Evolutionary conservation across 352 stramenopile genomes (phyloP).

Genomic region (Pythium brassicae): DNA sequence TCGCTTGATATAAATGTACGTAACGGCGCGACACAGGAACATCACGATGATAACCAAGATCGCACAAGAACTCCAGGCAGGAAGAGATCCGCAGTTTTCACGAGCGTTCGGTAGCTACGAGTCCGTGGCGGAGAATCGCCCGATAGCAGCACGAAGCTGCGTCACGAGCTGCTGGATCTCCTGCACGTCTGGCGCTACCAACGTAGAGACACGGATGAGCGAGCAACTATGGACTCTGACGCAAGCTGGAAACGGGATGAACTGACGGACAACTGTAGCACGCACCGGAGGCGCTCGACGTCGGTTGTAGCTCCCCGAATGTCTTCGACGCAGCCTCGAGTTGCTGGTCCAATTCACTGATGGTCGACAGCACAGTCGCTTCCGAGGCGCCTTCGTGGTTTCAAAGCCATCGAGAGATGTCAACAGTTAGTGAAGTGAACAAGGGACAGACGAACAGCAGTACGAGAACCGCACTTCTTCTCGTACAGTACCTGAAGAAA

Average conservation of each 20-base stretch:
- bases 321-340: constrained; percentile 16
- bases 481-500: neutral
- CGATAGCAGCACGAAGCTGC: constrained; percentile 25
- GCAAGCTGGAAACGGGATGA: too few species aligned
- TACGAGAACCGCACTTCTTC: neutral
- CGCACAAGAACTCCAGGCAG: neutral
- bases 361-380: constrained; percentile 9
- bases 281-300: constrained; percentile 10
- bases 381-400: neutral
- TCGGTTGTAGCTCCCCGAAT: constrained; percentile 13
- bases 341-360: constrained; percentile 28
- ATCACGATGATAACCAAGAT: neutral
- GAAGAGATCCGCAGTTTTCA: neutral
- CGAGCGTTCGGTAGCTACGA: neutral
- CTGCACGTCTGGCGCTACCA: constrained; percentile 26
- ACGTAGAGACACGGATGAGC: neutral
- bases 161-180: constrained; percentile 38
- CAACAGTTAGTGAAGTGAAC: too few species aligned
- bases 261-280: too few species aligned
- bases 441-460: neutral
- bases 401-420: neutral
- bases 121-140: constrained; percentile 11
- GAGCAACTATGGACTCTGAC: neutral
- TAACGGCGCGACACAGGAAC: too few species aligned
- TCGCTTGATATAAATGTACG: too few species aligned